phyloP scores from a whole-genome alignment of 495 filamentous ascomycete genomes.

The Hypoxylon lienhwacheense region DNA sequence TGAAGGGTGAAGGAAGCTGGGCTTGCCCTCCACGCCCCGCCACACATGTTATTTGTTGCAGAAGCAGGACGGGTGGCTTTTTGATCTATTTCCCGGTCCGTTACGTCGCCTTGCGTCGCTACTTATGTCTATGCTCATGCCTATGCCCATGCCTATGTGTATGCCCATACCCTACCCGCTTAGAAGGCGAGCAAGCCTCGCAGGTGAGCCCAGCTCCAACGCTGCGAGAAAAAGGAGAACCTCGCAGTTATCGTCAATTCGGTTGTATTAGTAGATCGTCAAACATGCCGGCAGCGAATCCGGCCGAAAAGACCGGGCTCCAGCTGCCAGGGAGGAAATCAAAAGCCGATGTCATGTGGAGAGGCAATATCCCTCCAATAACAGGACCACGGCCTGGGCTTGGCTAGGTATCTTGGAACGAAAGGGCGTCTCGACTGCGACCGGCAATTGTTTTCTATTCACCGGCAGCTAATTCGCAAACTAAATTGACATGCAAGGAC shows the following conservation, averaged over 20 bases:
- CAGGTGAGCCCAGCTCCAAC: not conserved
- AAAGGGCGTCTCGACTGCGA: slow-evolving; percentile 22
- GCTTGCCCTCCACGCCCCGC: slow-evolving; percentile 23
- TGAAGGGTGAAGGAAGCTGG: slow-evolving; percentile 29
- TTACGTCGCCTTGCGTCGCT: slow-evolving; percentile 10
- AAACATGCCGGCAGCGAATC: slow-evolving; percentile 29
- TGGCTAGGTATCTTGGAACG: slow-evolving; percentile 27
- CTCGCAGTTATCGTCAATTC: slow-evolving; percentile 7
- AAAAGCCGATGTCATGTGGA: slow-evolving; percentile 36
- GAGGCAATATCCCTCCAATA: slow-evolving; percentile 28
- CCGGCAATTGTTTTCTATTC: slow-evolving; percentile 37
- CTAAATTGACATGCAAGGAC: slow-evolving; percentile 34
- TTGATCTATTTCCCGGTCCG: slow-evolving; percentile 1
- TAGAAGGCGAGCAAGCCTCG: not conserved
- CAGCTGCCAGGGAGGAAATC: slow-evolving; percentile 33
- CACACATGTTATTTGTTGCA: slow-evolving; percentile 28
- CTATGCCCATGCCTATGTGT: too few species aligned
- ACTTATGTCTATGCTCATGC: too few species aligned
- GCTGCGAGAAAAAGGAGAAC: not conserved
- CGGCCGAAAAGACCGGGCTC: slow-evolving; percentile 26
- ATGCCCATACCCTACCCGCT: too few species aligned
- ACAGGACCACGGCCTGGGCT: slow-evolving; percentile 22
- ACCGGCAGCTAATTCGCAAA: slow-evolving; percentile 33
- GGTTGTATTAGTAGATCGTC: slow-evolving; percentile 29
- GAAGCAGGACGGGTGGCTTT: slow-evolving; percentile 19